phyloP scores from a whole-genome alignment of 1,284 basidiomycete species.

The Puccinia horiana region DNA sequence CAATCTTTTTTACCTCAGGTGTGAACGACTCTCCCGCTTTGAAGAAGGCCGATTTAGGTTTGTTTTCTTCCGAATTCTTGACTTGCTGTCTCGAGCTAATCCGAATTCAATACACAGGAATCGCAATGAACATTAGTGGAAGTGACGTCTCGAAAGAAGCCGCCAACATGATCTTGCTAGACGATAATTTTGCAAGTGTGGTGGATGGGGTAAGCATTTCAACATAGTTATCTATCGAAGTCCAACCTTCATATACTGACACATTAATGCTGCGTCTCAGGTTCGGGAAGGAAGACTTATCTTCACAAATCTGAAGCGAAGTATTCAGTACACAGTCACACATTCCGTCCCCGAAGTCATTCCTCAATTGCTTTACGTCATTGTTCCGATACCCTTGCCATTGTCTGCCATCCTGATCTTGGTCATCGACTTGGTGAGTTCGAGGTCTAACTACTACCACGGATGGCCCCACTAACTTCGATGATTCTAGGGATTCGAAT shows the following conservation, averaged over 20 bases:
- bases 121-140: conserved; percentile 73
- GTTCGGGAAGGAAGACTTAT: conserved; percentile 67
- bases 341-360: conserved; percentile 71
- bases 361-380: conserved; percentile 59
- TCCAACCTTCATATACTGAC: neutral
- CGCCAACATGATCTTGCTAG: conserved; percentile 71
- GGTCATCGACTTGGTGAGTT: conserved; percentile 65
- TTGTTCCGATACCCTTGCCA: conserved; percentile 69
- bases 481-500: conserved; percentile 66
- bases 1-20: conserved; percentile 62
- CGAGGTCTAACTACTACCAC: neutral
- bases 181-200: conserved; percentile 66
- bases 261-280: neutral
- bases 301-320: conserved; percentile 70
- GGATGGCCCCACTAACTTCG: neutral
- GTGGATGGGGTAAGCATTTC: conserved; percentile 66
- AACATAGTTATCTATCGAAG: no score
- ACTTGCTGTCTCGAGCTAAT: neutral
- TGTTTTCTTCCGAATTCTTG: neutral
- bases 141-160: conserved; percentile 74
- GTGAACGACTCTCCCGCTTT: conserved; percentile 72
- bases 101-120: conserved; percentile 59
- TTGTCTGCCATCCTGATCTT: conserved; percentile 70
- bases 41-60: conserved; percentile 68
- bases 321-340: conserved; percentile 70